phyloP scores from a whole-genome alignment of 78 protist genomes.

The Dictyostelium intermedium region DNA sequence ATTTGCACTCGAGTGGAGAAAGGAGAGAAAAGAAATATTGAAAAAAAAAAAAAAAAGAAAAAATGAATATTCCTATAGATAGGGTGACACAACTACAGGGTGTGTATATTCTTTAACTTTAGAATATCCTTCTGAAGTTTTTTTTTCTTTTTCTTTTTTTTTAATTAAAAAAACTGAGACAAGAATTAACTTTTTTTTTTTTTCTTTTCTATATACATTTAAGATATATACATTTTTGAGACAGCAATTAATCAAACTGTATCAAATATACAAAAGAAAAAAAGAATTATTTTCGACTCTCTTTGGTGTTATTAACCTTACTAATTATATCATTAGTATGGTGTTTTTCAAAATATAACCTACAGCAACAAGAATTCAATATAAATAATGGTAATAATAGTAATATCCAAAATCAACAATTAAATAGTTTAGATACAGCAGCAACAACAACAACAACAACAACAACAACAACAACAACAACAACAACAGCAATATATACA shows the following conservation, averaged over 20 bases:
- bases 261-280: slow-evolving; percentile 1
- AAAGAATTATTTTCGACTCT: not conserved
- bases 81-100: slow-evolving; percentile 3
- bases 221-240: slow-evolving; percentile 13
- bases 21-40: not conserved
- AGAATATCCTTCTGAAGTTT: too few relatives aligned
- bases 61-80: slow-evolving; percentile 9
- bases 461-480: slow-evolving; percentile 6
- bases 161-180: not conserved
- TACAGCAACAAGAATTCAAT: not conserved
- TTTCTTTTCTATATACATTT: not conserved
- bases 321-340: not conserved
- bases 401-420: not conserved
- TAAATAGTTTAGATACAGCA: not conserved
- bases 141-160: not conserved
- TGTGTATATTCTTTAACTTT: not conserved
- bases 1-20: not conserved
- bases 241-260: slow-evolving; percentile 2
- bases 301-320: not conserved
- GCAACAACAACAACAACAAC: not conserved
- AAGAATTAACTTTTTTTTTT: too few relatives aligned
- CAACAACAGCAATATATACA: not conserved
- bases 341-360: not conserved
- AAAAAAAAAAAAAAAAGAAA: not conserved
- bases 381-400: not conserved